Conservation (phyloP, 108 stramenopile species). For the Schizochytrium sp. region DNA sequence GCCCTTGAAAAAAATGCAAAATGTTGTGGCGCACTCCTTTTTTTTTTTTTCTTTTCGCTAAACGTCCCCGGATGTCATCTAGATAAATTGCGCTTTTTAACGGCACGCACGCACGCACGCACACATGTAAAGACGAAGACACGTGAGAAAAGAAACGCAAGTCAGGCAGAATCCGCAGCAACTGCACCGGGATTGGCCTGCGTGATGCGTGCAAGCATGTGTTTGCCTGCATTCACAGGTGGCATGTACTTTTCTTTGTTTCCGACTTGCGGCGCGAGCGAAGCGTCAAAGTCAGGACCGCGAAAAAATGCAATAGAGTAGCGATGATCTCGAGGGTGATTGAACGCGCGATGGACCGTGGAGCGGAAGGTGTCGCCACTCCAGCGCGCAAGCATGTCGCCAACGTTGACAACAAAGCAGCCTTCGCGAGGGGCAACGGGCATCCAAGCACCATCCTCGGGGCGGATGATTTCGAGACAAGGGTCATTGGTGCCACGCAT, state of each 20-base stretch:
- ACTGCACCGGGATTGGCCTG: background rate
- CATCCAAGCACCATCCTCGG: background rate
- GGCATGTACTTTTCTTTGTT: background rate
- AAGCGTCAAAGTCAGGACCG: background rate
- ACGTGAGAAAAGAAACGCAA: no score
- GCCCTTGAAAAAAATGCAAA: no score
- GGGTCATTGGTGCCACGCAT: background rate
- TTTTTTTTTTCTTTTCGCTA: no score
- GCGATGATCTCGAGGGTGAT: background rate
- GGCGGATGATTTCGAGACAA: background rate
- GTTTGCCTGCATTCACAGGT: background rate
- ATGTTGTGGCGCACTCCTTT: no score
- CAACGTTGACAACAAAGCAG: background rate
- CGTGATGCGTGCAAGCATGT: background rate
- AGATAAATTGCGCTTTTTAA: no score
- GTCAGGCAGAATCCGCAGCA: background rate
- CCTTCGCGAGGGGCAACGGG: background rate
- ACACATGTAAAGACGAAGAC: no score
- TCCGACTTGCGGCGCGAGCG: background rate
- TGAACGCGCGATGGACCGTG: background rate
- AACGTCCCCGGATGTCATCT: no score
- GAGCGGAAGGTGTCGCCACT: background rate
- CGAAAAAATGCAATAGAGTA: background rate
- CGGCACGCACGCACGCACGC: no score
- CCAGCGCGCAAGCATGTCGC: slow-evolving; percentile 8